Percentiles rank a stretch among this genome's conserved stretches.
These are phyloP conservation scores for Allomyces arbusculus DNA, from an alignment of 192 early-diverging fungal species.

Conservation along the genomic window DNA sequence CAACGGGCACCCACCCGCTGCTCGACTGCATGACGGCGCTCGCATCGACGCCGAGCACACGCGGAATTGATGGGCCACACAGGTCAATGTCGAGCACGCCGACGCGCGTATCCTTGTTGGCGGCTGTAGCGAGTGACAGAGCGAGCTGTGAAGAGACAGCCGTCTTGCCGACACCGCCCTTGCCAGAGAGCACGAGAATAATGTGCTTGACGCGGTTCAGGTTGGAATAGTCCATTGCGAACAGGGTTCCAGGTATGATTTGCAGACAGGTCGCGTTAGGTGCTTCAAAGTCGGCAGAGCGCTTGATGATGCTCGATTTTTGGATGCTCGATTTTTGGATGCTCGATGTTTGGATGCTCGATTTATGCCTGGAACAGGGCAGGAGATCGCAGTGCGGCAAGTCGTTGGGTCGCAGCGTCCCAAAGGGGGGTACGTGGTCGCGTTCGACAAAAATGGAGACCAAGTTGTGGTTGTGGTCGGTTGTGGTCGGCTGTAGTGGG, in stretches of 20 bases:
- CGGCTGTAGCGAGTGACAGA: not conserved
- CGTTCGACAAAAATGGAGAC: too few species aligned
- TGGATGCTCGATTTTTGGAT: too few species aligned
- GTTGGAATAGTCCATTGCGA: not conserved
- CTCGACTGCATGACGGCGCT: slow-evolving; percentile 76
- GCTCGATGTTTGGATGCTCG: too few species aligned
- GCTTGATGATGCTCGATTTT: too few species aligned
- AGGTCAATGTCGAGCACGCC: slow-evolving; percentile 93
- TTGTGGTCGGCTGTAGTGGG: too few species aligned
- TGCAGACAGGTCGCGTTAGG: too few species aligned
- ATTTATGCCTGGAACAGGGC: too few species aligned
- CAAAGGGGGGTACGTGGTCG: too few species aligned
- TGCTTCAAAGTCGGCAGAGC: too few species aligned
- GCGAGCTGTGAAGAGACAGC: slow-evolving; percentile 4
- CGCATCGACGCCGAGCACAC: slow-evolving; percentile 81
- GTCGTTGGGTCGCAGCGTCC: too few species aligned
- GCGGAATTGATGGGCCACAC: slow-evolving; percentile 89
- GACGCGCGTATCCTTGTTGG: slow-evolving; percentile 20
- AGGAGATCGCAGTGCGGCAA: too few species aligned
- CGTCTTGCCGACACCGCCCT: slow-evolving; percentile 7
- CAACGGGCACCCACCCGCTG: slow-evolving; percentile 47
- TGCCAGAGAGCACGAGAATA: slow-evolving; percentile 4
- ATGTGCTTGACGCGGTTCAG: slow-evolving; percentile 3
- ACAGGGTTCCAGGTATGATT: not conserved
- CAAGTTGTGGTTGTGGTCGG: too few species aligned